Conservation (phyloP, 176 grass and related monocot species). For the Ananas comosus region DNA sequence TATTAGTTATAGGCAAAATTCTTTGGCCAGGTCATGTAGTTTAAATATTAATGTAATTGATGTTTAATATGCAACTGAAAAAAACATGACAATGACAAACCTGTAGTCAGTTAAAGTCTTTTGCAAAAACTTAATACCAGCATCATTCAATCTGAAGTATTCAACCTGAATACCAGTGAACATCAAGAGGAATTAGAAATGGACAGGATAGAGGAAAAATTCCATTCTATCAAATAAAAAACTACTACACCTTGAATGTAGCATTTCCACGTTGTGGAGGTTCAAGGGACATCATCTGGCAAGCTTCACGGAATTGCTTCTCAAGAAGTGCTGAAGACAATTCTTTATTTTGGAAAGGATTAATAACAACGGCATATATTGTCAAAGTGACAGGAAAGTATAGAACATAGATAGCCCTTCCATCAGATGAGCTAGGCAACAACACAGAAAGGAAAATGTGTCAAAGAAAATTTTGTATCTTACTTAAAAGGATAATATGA, state of each 20-base stretch:
- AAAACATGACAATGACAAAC: constrained; percentile 38
- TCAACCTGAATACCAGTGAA: constrained; percentile 56
- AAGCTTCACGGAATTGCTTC: constrained; percentile 88
- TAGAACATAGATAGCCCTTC: constrained; percentile 80
- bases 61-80: constrained; percentile 6
- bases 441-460: constrained; percentile 27
- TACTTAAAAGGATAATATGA: background rate
- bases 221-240: background rate
- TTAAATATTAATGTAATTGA: constrained; percentile 1
- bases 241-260: constrained; percentile 38
- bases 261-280: constrained; percentile 34
- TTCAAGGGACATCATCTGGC: constrained; percentile 19
- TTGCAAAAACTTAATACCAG: constrained; percentile 74
- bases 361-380: constrained; percentile 71
- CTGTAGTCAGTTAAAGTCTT: constrained; percentile 79
- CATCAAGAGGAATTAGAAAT: background rate
- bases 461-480: background rate
- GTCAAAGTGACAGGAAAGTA: constrained; percentile 57
- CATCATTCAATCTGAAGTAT: constrained; percentile 65
- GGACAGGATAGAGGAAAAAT: background rate
- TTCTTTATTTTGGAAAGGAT: constrained; percentile 94
- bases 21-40: background rate
- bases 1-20: too few species aligned
- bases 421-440: constrained; percentile 62
- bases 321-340: constrained; percentile 73